Evolutionary conservation across 495 filamentous ascomycete species (phyloP).

Genomic region (Penicillium manginii): DNA sequence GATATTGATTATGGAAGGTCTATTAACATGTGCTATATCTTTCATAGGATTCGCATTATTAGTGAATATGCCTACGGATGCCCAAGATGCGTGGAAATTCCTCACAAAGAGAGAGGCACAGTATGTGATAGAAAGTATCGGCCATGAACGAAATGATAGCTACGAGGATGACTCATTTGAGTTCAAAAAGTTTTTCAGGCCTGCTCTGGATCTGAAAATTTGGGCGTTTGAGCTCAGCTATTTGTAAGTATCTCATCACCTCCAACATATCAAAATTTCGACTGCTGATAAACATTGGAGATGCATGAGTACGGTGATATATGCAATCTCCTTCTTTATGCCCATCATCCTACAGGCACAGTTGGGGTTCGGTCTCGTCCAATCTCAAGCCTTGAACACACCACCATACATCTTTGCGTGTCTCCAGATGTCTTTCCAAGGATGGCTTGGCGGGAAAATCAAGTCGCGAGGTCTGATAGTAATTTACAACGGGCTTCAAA

Average conservation of each 20-base stretch:
- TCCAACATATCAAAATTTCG: not conserved
- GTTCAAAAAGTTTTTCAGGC: slow-evolving; percentile 42
- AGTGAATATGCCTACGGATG: not conserved
- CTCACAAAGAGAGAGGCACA: not conserved
- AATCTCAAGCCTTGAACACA: slow-evolving; percentile 53
- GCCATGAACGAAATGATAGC: slow-evolving; percentile 40
- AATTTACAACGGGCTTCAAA: slow-evolving; percentile 43
- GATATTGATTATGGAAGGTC: slow-evolving; percentile 60
- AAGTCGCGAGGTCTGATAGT: slow-evolving; percentile 56
- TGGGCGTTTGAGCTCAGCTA: slow-evolving; percentile 59
- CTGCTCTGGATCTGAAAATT: slow-evolving; percentile 55
- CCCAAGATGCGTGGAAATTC: not conserved
- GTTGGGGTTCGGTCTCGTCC: slow-evolving; percentile 47
- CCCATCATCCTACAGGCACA: slow-evolving; percentile 56
- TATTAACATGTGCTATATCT: slow-evolving; percentile 40
- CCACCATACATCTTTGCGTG: slow-evolving; percentile 59
- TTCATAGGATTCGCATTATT: slow-evolving; percentile 29
- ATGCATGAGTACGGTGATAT: slow-evolving; percentile 23
- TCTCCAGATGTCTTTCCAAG: slow-evolving; percentile 52
- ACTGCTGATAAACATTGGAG: not conserved
- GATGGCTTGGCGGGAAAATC: slow-evolving; percentile 54
- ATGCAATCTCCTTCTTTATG: slow-evolving; percentile 62
- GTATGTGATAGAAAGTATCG: slow-evolving; percentile 22
- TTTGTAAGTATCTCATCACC: slow-evolving; percentile 42
- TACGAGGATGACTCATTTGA: slow-evolving; percentile 53